Percentiles rank a stretch among this genome's conserved stretches.
These are phyloP conservation scores for Lactarius deliciosus DNA, from an alignment of 768 basidiomycete genomes.

Conservation along the genomic window DNA sequence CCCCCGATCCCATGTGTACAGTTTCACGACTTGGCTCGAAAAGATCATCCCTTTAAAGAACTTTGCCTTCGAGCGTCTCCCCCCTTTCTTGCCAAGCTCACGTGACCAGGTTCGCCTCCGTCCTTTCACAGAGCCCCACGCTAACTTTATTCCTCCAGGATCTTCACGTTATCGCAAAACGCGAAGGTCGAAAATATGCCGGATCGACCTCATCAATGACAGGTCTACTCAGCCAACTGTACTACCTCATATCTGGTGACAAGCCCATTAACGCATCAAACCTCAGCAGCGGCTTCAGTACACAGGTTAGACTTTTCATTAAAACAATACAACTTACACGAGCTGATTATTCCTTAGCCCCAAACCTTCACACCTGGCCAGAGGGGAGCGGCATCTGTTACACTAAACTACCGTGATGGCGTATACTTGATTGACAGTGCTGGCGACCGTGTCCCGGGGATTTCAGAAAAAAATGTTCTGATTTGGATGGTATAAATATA, in stretches of 20 bases:
- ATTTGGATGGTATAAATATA: slow-evolving; percentile 58
- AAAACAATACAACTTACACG: background rate
- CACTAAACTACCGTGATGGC: slow-evolving; percentile 63
- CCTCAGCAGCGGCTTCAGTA: slow-evolving; percentile 59
- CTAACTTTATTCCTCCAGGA: slow-evolving; percentile 47
- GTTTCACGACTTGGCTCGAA: slow-evolving; percentile 73
- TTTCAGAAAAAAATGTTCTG: slow-evolving; percentile 64
- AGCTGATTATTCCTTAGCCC: slow-evolving; percentile 40
- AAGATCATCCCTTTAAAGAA: slow-evolving; percentile 72
- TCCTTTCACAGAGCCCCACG: background rate
- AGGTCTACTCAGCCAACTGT: slow-evolving; percentile 81
- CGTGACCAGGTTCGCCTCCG: slow-evolving; percentile 56
- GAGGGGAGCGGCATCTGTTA: slow-evolving; percentile 69
- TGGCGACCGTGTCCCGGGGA: slow-evolving; percentile 38
- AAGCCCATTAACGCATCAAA: slow-evolving; percentile 60
- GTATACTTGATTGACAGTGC: slow-evolving; percentile 67
- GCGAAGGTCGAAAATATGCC: slow-evolving; percentile 59
- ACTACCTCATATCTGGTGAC: slow-evolving; percentile 78
- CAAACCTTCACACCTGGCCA: slow-evolving; percentile 74
- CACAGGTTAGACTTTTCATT: slow-evolving; percentile 49
- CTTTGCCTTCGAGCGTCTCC: slow-evolving; percentile 80
- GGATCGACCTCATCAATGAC: slow-evolving; percentile 92
- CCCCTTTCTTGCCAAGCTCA: slow-evolving; percentile 75
- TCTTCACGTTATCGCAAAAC: slow-evolving; percentile 57
- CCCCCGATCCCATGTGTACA: slow-evolving; percentile 81